These are phyloP conservation scores for Globisporangium acanthophoron DNA, from an alignment of 352 stramenopile species.

Conservation along the genomic window DNA sequence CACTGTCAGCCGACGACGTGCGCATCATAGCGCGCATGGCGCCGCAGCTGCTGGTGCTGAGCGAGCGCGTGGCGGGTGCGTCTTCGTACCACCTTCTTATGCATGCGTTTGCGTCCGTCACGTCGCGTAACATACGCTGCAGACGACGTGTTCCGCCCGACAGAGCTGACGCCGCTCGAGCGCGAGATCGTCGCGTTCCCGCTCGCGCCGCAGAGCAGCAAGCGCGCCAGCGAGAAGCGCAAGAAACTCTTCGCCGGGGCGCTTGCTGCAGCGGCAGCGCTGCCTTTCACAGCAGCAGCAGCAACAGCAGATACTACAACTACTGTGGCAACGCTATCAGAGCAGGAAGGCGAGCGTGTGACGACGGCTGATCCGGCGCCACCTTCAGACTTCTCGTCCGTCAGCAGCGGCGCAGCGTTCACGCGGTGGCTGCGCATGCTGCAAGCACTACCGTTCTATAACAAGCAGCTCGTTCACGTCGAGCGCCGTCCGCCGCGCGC, in stretches of 20 bases:
- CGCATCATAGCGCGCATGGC: constrained; percentile 36
- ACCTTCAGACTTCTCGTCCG: not conserved
- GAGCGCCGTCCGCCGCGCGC: constrained; percentile 40
- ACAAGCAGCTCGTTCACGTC: constrained; percentile 77
- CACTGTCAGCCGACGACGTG: constrained; percentile 35
- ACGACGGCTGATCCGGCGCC: too few relatives aligned
- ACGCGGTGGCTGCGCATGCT: constrained; percentile 46
- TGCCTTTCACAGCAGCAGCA: too few relatives aligned
- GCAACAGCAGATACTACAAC: not conserved
- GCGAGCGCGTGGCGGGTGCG: not conserved
- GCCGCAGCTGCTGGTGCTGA: constrained; percentile 39
- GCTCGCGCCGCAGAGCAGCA: constrained; percentile 43
- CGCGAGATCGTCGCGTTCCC: constrained; percentile 53
- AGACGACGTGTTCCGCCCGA: constrained; percentile 43
- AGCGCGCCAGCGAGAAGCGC: constrained; percentile 50
- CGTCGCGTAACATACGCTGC: not conserved
- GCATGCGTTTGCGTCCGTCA: too few relatives aligned
- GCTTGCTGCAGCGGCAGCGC: constrained; percentile 8
- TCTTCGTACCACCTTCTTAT: not conserved
- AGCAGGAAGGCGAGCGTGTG: not conserved
- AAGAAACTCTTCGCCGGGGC: constrained; percentile 50
- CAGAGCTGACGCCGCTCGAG: constrained; percentile 18
- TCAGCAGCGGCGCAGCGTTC: constrained; percentile 7
- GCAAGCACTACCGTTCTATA: constrained; percentile 47
- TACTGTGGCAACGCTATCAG: not conserved